phyloP scores from a whole-genome alignment of 225 moss, liverwort and hornwort genomes.

The Thuidium tamariscinum region DNA sequence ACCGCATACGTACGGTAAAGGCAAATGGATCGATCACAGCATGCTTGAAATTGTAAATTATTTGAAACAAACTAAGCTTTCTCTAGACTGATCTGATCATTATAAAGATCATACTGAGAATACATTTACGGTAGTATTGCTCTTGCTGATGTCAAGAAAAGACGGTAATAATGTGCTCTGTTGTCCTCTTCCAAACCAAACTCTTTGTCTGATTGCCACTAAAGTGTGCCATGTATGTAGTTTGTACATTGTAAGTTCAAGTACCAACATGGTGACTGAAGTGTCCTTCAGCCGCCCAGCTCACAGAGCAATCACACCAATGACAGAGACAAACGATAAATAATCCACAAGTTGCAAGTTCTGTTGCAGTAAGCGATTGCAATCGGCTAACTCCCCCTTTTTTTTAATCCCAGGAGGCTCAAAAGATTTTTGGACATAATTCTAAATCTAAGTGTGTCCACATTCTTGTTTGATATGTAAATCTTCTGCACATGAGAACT shows the following conservation, averaged over 20 bases:
- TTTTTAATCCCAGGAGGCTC: neutral
- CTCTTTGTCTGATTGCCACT: neutral
- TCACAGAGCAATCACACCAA: neutral
- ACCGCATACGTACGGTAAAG: neutral
- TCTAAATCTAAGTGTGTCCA: too few relatives aligned
- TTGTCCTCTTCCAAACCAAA: neutral
- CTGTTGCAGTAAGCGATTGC: neutral
- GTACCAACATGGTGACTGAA: neutral
- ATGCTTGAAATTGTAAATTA: neutral
- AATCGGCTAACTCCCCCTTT: neutral
- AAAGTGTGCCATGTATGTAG: neutral
- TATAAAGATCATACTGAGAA: too few relatives aligned
- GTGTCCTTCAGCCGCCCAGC: neutral
- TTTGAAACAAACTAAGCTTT: neutral
- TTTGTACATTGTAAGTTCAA: neutral
- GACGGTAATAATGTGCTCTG: neutral
- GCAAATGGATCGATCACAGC: neutral
- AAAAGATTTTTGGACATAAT: neutral
- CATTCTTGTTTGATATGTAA: neutral
- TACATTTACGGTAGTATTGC: neutral
- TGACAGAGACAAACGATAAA: neutral
- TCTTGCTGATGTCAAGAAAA: neutral
- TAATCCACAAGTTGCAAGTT: neutral
- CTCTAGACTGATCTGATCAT: neutral
- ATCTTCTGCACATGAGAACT: too few relatives aligned